Percentiles rank a stretch among this genome's conserved stretches.
These are phyloP conservation scores for Rhizomucor pusillus DNA, from an alignment of 371 early-diverging fungal genomes.

Conservation along the genomic window DNA sequence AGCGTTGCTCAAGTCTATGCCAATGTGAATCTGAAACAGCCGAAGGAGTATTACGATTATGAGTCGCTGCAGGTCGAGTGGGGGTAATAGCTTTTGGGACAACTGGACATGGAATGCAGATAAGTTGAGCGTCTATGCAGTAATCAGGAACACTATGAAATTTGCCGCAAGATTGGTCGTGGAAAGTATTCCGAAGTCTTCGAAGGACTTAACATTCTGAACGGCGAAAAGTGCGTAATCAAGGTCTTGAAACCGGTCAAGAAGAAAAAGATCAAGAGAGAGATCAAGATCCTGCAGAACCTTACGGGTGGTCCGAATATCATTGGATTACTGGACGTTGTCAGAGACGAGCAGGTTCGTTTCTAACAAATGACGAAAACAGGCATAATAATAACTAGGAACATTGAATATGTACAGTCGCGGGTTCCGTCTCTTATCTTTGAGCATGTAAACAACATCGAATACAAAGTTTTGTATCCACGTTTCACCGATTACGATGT, in stretches of 20 bases:
- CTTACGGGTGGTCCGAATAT: constrained; percentile 95
- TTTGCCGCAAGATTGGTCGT: constrained; percentile 94
- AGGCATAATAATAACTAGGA: not conserved
- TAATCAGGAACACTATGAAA: constrained; percentile 94
- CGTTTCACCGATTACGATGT: constrained; percentile 92
- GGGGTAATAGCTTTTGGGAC: constrained; percentile 46
- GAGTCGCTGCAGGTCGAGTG: constrained; percentile 59
- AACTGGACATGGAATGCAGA: not conserved
- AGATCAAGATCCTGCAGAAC: constrained; percentile 98
- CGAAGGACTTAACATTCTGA: constrained; percentile 89
- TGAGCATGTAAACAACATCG: constrained; percentile 90
- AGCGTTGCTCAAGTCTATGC: constrained; percentile 79
- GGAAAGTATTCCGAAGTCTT: constrained; percentile 99
- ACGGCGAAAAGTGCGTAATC: constrained; percentile 90
- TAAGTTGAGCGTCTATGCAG: constrained; percentile 1
- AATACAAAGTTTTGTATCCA: constrained; percentile 72
- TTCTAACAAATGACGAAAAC: too few relatives aligned
- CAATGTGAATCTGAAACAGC: constrained; percentile 74
- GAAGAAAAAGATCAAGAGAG: constrained; percentile 99
- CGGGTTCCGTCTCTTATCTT: constrained; percentile 76
- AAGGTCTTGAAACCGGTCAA: constrained; percentile 99
- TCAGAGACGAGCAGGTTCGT: constrained; percentile 89
- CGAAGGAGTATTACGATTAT: constrained; percentile 91
- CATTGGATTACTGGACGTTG: constrained; percentile 93
- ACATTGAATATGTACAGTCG: constrained; percentile 8